Evolutionary conservation across 1,284 basidiomycete species (phyloP).

Genomic region (Bothia castanella): DNA sequence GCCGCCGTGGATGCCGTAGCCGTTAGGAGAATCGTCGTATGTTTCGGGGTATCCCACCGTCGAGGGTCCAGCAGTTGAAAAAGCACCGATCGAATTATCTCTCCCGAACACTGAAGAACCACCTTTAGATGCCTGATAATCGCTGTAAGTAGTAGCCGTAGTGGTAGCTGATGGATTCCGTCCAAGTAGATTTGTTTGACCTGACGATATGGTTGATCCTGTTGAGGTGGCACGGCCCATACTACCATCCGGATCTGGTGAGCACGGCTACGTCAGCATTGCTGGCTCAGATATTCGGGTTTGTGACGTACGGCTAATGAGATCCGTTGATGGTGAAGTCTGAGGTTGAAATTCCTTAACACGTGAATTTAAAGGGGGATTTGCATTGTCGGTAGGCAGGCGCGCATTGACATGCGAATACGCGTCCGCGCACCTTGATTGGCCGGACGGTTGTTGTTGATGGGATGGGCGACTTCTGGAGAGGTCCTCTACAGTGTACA

Average conservation of each 20-base stretch:
- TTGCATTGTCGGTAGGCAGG: slow-evolving; percentile 11
- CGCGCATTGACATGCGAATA: slow-evolving; percentile 16
- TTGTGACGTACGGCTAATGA: slow-evolving; percentile 22
- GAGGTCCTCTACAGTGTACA: slow-evolving; percentile 25
- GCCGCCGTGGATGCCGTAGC: slow-evolving; percentile 10
- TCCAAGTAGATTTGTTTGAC: slow-evolving; percentile 24
- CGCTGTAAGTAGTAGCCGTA: slow-evolving; percentile 24
- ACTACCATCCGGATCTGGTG: slow-evolving; percentile 17
- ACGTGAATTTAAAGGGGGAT: slow-evolving; percentile 16
- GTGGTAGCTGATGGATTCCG: slow-evolving; percentile 29
- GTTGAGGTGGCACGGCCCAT: slow-evolving; percentile 32
- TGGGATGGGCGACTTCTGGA: slow-evolving; percentile 20
- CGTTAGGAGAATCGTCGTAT: slow-evolving; percentile 22
- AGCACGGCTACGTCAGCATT: slow-evolving; percentile 10
- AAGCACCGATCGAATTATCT: slow-evolving; percentile 15
- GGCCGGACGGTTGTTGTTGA: slow-evolving; percentile 21
- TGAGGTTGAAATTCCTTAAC: slow-evolving; percentile 23
- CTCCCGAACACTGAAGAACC: slow-evolving; percentile 15
- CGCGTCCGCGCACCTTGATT: slow-evolving; percentile 22
- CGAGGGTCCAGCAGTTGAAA: slow-evolving; percentile 26
- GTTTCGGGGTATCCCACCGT: slow-evolving; percentile 20
- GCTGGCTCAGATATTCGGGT: background rate
- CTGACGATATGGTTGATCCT: slow-evolving; percentile 33
- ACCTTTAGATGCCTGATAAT: slow-evolving; percentile 17
- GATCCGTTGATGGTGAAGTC: slow-evolving; percentile 23